A percentile compares a stretch with the other conserved stretches of the same genome.
Evolutionary conservation across 2,329 filamentous ascomycete genomes (phyloP).

Genomic region (Aspergillus sp.): DNA sequence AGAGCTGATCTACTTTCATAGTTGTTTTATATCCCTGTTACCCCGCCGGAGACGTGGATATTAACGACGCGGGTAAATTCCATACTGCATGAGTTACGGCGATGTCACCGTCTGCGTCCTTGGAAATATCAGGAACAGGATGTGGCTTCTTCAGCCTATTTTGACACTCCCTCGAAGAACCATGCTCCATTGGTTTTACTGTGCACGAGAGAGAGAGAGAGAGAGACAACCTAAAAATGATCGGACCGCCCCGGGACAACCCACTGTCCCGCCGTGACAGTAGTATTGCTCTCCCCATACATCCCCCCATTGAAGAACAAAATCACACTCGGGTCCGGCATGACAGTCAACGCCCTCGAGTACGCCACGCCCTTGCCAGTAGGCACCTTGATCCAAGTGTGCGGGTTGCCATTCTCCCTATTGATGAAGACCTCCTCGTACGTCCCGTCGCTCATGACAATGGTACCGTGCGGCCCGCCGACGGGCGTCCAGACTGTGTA

Average conservation of each 20-base stretch:
- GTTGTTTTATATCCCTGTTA: not conserved
- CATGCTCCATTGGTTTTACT: not conserved
- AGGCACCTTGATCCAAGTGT: not conserved
- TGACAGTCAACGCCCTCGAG: constrained; percentile 6
- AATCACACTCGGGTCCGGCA: not conserved
- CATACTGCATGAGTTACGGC: not conserved
- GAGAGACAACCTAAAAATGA: not conserved
- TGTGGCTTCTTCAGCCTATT: not conserved
- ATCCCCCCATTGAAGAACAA: not conserved
- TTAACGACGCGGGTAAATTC: not conserved
- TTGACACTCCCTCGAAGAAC: not conserved
- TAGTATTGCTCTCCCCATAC: not conserved
- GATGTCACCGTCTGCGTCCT: not conserved
- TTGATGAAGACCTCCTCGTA: constrained; percentile 11
- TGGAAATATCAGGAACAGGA: not conserved
- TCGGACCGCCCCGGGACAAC: not conserved
- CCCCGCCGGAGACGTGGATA: not conserved
- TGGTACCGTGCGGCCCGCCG: not conserved
- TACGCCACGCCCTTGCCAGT: constrained; percentile 1
- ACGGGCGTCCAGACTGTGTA: constrained; percentile 12
- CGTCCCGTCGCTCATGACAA: constrained; percentile 7
- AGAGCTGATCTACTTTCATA: not conserved
- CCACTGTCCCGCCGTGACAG: not conserved
- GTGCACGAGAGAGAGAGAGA: not conserved
- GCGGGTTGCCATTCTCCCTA: constrained; percentile 3